Evolutionary conservation across 306 rosid species (phyloP).

Genomic region (Vigna trinervia): DNA sequence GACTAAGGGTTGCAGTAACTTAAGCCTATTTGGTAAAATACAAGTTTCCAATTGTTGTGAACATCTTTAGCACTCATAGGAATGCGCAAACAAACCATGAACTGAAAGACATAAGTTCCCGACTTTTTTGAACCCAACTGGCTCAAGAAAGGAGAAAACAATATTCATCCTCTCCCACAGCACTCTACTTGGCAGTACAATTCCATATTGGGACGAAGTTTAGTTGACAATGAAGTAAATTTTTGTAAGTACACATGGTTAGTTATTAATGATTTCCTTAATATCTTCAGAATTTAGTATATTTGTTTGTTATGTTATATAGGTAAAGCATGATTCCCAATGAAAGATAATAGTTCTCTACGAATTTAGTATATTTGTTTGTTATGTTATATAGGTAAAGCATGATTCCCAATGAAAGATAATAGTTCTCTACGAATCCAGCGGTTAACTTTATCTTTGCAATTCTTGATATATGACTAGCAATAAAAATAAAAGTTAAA

Average conservation of each 20-base stretch:
- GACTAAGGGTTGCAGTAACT: slow-evolving; percentile 8
- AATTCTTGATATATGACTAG: neutral
- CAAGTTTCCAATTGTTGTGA: slow-evolving; percentile 13
- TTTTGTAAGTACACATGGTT: neutral
- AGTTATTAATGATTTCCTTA: slow-evolving; percentile 1
- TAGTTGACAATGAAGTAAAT: neutral
- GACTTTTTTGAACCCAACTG: slow-evolving; percentile 7
- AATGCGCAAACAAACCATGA: slow-evolving; percentile 19
- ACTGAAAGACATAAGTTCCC: slow-evolving; percentile 2
- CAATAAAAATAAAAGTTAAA: neutral
- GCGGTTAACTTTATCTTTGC: slow-evolving; percentile 9
- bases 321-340: slow-evolving; percentile 13
- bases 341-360: neutral
- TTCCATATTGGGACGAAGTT: slow-evolving; percentile 12
- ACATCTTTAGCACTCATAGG: neutral
- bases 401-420: slow-evolving; percentile 6
- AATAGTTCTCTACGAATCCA: slow-evolving; percentile 3
- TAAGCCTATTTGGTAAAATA: neutral
- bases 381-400: slow-evolving; percentile 8
- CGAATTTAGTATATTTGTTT: slow-evolving; percentile 1
- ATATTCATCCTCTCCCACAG: neutral
- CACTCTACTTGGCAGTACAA: neutral
- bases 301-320: neutral
- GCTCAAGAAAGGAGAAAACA: slow-evolving; percentile 1
- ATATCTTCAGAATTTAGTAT: slow-evolving; percentile 14